Evolutionary conservation across 1,284 basidiomycete species (phyloP).

Genomic region (Pyrrhoderma lamaoense): DNA sequence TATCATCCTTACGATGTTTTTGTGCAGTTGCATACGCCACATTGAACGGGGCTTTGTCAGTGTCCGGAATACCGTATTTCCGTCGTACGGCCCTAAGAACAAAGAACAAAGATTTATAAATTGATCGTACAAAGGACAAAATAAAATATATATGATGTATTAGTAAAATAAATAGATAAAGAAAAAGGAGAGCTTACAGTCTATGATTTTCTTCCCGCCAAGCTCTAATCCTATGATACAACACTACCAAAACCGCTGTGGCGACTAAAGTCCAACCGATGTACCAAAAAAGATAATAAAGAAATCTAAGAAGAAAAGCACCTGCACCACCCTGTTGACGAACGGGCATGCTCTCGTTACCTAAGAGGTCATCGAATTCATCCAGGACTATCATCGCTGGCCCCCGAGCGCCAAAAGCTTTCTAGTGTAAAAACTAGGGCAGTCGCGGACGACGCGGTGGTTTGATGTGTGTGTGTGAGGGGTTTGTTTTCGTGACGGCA

Average conservation of each 20-base stretch:
- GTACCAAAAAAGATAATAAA: neutral
- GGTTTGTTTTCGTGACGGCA: neutral
- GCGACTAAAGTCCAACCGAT: neutral
- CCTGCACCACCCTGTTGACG: slow-evolving; percentile 9
- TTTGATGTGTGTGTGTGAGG: neutral
- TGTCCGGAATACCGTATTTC: slow-evolving; percentile 73
- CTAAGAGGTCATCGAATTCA: slow-evolving; percentile 15
- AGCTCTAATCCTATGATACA: slow-evolving; percentile 4
- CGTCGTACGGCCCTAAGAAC: slow-evolving; percentile 48
- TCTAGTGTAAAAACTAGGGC: neutral
- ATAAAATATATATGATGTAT: no score
- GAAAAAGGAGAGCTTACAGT: slow-evolving; percentile 37
- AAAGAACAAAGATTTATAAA: slow-evolving; percentile 1
- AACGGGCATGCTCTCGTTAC: slow-evolving; percentile 14
- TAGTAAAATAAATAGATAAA: slow-evolving; percentile 9
- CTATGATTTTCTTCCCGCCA: slow-evolving; percentile 53
- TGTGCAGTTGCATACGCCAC: slow-evolving; percentile 71
- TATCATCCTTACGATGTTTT: slow-evolving; percentile 36
- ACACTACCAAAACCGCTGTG: neutral
- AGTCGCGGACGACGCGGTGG: neutral
- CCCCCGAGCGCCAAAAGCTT: no score
- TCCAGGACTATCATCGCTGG: slow-evolving; percentile 10
- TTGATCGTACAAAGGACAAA: slow-evolving; percentile 15
- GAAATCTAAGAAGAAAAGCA: no score
- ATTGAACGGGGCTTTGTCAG: slow-evolving; percentile 71